These are phyloP conservation scores for Colletotrichum lindemuthianum DNA, from an alignment of 2,329 filamentous ascomycete genomes.

Conservation along the genomic window DNA sequence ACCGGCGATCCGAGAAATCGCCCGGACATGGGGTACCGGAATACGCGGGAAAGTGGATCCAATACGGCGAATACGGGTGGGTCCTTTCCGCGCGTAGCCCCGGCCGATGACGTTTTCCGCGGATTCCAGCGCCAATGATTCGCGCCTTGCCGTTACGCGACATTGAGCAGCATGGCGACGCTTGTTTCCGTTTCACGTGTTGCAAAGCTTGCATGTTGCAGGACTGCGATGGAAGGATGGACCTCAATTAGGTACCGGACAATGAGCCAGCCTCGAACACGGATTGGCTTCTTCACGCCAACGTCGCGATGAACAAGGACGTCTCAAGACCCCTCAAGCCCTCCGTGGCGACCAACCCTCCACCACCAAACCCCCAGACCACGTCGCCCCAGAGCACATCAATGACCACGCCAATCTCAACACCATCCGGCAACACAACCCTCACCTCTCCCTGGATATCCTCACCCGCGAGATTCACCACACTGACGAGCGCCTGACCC, in stretches of 20 bases:
- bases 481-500: constrained; percentile 12
- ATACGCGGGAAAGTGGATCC: constrained; percentile 11
- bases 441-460: constrained; percentile 13
- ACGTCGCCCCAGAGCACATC: constrained; percentile 25
- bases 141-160: too few species aligned
- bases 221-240: too few species aligned
- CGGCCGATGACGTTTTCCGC: background rate
- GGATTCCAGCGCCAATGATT: background rate
- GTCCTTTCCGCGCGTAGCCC: constrained; percentile 2
- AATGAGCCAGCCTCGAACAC: too few species aligned
- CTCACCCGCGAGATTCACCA: constrained; percentile 19
- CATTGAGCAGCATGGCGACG: too few species aligned
- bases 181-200: too few species aligned
- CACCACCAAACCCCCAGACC: constrained; percentile 2
- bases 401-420: background rate
- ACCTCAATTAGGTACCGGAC: too few species aligned
- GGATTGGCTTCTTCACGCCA: background rate
- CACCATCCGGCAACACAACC: constrained; percentile 6
- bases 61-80: background rate
- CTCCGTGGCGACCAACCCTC: constrained; percentile 16
- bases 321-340: constrained; percentile 17
- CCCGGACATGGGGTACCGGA: background rate
- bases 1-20: background rate
- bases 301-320: background rate
- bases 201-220: too few species aligned